Conservation (phyloP, 176 grass and related monocot species). For the Aegilops sharonensis region DNA sequence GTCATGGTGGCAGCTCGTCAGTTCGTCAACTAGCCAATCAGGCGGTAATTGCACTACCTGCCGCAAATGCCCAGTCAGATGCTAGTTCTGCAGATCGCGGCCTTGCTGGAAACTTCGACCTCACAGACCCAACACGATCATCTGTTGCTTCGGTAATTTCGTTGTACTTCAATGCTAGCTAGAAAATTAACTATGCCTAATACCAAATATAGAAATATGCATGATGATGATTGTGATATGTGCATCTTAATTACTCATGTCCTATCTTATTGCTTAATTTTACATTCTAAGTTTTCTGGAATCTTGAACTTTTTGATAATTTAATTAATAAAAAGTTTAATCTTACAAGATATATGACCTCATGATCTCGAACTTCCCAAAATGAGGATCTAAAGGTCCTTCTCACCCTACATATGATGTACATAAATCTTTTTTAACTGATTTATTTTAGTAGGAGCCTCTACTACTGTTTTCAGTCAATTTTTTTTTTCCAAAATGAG, state of each 20-base stretch:
- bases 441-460: background rate
- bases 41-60: slow-evolving; percentile 18
- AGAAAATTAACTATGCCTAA: slow-evolving; percentile 17
- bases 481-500: background rate
- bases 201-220: slow-evolving; percentile 18
- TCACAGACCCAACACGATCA: slow-evolving; percentile 25
- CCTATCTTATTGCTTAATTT: background rate
- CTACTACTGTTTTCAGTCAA: background rate
- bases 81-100: slow-evolving; percentile 34
- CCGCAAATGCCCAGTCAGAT: slow-evolving; percentile 56
- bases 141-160: slow-evolving; percentile 57
- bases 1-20: slow-evolving; percentile 38
- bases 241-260: slow-evolving; percentile 11
- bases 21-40: slow-evolving; percentile 39
- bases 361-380: background rate
- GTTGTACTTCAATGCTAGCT: slow-evolving; percentile 14
- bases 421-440: background rate
- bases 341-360: background rate
- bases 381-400: slow-evolving; percentile 2
- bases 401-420: background rate
- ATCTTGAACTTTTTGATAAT: background rate
- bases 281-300: background rate
- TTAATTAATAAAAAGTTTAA: slow-evolving; percentile 3
- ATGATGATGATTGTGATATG: background rate
- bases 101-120: slow-evolving; percentile 33